These are phyloP conservation scores for Flaveria floridana DNA, from an alignment of 140 eudicot genomes.

Conservation along the genomic window DNA sequence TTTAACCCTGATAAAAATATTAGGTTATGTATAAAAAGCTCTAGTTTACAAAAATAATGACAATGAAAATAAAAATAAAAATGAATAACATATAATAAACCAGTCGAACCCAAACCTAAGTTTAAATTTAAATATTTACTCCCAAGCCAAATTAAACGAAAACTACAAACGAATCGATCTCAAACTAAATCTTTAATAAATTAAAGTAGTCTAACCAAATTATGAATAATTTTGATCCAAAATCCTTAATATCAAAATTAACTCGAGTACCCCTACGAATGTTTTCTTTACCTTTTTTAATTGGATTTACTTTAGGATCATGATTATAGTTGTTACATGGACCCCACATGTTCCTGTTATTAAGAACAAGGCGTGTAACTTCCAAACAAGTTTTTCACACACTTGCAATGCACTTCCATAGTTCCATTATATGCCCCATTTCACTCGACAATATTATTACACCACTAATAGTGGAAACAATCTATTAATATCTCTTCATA, in stretches of 20 bases:
- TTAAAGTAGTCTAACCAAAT: no score
- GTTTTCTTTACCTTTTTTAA: no score
- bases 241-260: no score
- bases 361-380: slow-evolving; percentile 28
- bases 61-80: not conserved
- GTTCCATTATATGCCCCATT: slow-evolving; percentile 20
- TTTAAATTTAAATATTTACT: no score
- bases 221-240: no score
- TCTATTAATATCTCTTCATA: not conserved
- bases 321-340: not conserved
- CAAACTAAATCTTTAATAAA: not conserved
- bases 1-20: no score
- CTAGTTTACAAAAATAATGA: no score
- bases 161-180: not conserved
- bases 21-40: no score
- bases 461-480: slow-evolving; percentile 16
- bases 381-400: slow-evolving; percentile 33
- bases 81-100: not conserved
- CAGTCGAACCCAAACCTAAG: not conserved
- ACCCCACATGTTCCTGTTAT: slow-evolving; percentile 23
- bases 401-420: slow-evolving; percentile 15
- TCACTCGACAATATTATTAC: slow-evolving; percentile 23
- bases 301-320: not conserved
- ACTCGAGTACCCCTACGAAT: no score
- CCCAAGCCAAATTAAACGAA: not conserved